Evolutionary conservation across 129 eudicot genomes (phyloP), one percentile per base, ranked within the genome.

Genomic region (Scalesia atractyloides): DNA sequence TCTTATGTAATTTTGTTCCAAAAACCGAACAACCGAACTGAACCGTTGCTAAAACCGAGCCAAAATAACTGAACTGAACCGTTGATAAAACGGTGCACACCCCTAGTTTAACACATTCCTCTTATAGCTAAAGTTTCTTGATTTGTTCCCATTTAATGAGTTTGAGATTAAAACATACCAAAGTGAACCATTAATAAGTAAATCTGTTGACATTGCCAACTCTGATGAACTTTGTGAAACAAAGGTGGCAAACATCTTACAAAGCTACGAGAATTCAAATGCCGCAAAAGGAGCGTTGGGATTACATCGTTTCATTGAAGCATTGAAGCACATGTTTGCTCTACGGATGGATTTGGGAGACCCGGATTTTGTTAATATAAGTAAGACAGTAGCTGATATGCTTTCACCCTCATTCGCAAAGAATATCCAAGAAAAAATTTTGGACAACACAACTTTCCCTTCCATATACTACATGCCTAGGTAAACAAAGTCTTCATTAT

Each of bases 401-500:
- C 90, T 87, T 70, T 90, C 96, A 43, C 88, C 88, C 15, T 26
- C 82, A 39, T 95, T 82, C 12, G 99, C 99, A 0, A 80, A 85
- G 80, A 68, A 37, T 6, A 79, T 95, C 74, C 85, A 76, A 70
- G 80, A 78, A 70, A 77, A 54, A 79, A 90, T 95, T 36, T 81
- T 82, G 20, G 99, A 95, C 78, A 90, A 95, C 84, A 95, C 96
- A 24, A 95, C 99, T 19, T 95, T 90, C 72, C 94, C 99, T 64
- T 85, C 99, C 9, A 82, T 80, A 44, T 95, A 92, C 78, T 92
- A 92, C 84, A 51, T 87, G 88, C 83, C 74, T 76, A 92, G 92
- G 98, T 86, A 64, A 9, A 46, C 9, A 12, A n/a, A 10, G 48
- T 73, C 67, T 64, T 41, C 59, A 10, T 41, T 64, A 2, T 68